phyloP scores from a whole-genome alignment of 257 asterid genomes.

The Nicotiana knightiana region DNA sequence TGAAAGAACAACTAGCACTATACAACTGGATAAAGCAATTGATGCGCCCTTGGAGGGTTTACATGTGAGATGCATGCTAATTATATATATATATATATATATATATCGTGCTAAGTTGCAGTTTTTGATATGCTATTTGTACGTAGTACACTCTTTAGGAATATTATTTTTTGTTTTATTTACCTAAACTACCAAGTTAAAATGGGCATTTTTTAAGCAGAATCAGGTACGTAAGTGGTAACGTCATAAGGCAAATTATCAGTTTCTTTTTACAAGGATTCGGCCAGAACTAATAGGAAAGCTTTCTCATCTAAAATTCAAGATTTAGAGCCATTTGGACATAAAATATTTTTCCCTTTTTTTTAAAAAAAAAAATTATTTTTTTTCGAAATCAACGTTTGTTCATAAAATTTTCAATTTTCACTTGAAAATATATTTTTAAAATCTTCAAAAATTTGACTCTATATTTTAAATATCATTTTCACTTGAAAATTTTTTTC shows the following conservation, averaged over 20 bases:
- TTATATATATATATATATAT: background rate
- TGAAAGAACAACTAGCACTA: background rate
- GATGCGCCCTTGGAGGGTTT: background rate
- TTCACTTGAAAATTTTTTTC: too few relatives aligned
- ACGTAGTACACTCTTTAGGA: background rate
- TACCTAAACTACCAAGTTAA: background rate
- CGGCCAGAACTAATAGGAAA: too few relatives aligned
- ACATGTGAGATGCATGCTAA: conserved; percentile 15
- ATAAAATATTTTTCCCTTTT: too few relatives aligned
- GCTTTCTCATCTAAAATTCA: too few relatives aligned
- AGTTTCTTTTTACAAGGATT: background rate
- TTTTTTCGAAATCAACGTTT: too few relatives aligned
- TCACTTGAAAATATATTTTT: too few relatives aligned
- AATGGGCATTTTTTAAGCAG: background rate
- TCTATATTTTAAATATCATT: too few relatives aligned
- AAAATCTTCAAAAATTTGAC: too few relatives aligned
- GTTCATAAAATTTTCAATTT: too few relatives aligned
- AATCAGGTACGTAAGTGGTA: background rate
- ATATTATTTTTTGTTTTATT: background rate
- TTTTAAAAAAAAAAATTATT: too few relatives aligned
- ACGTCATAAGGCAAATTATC: background rate
- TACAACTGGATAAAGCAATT: background rate
- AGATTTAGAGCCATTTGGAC: too few relatives aligned
- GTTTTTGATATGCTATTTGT: background rate
- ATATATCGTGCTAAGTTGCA: background rate